phyloP scores from a whole-genome alignment of 1,284 basidiomycete species.

The Naganishia liquefaciens region DNA sequence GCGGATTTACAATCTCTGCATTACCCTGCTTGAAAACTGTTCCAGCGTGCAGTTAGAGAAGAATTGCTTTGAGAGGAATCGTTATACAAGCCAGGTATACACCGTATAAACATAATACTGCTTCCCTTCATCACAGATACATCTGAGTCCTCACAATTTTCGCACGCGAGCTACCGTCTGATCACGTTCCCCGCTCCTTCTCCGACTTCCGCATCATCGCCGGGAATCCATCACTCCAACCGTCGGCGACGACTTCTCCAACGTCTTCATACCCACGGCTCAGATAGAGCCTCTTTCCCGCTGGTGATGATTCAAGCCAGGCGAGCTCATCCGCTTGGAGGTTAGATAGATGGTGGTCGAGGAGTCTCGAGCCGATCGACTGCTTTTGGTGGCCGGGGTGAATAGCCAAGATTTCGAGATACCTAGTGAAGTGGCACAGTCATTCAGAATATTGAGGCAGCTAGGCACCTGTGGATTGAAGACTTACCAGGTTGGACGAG shows the following conservation, averaged over 20 bases:
- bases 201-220: slow-evolving; percentile 28
- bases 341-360: slow-evolving; percentile 31
- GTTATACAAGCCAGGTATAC: too few relatives aligned
- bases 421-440: slow-evolving; percentile 7
- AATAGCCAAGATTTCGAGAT: slow-evolving; percentile 30
- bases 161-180: background rate
- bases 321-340: slow-evolving; percentile 9
- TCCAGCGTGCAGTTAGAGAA: too few relatives aligned
- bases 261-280: slow-evolving; percentile 32
- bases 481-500: slow-evolving; percentile 17
- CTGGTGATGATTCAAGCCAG: slow-evolving; percentile 29
- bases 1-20: too few relatives aligned
- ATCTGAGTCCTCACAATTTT: background rate
- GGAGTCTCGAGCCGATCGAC: slow-evolving; percentile 26
- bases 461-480: background rate
- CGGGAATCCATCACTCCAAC: slow-evolving; percentile 31
- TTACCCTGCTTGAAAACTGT: too few relatives aligned
- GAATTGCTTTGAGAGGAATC: too few relatives aligned
- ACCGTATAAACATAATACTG: too few relatives aligned
- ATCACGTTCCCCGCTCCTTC: background rate
- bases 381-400: slow-evolving; percentile 28
- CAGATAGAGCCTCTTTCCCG: slow-evolving; percentile 24
- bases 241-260: slow-evolving; percentile 28
- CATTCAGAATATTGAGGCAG: background rate
- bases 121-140: background rate